Conservation (phyloP, 345 rosid genomes). For the Camelina hispida region DNA sequence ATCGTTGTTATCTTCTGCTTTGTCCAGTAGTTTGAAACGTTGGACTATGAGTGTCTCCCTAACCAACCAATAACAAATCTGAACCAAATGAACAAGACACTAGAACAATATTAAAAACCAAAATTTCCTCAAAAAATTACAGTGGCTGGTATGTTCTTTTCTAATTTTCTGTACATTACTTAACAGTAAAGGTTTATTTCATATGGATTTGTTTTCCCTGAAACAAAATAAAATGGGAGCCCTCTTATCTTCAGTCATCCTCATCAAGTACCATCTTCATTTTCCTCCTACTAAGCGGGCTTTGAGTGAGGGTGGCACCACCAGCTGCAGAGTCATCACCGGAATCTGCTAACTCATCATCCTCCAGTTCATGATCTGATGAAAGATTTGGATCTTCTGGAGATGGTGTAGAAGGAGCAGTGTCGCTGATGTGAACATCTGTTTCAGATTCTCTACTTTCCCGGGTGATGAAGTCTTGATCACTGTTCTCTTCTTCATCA, state of each 20-base stretch:
- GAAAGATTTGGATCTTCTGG: slow-evolving; percentile 32
- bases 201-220: background rate
- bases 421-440: slow-evolving; percentile 34
- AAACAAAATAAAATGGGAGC: background rate
- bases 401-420: slow-evolving; percentile 30
- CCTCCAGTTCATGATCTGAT: slow-evolving; percentile 45
- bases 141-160: background rate
- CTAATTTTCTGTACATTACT: slow-evolving; percentile 3
- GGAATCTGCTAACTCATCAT: slow-evolving; percentile 46
- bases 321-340: slow-evolving; percentile 59
- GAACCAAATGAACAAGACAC: background rate
- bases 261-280: slow-evolving; percentile 66
- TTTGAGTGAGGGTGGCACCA: slow-evolving; percentile 38
- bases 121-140: background rate
- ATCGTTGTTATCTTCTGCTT: background rate
- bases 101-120: background rate
- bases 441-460: slow-evolving; percentile 19
- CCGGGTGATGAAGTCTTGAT: slow-evolving; percentile 23
- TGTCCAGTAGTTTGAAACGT: background rate
- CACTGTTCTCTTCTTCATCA: slow-evolving; percentile 29
- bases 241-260: slow-evolving; percentile 53
- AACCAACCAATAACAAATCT: background rate
- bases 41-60: background rate
- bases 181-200: background rate
- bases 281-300: slow-evolving; percentile 56